A percentile compares a stretch with the other conserved stretches of the same genome.
These are phyloP conservation scores for Cokeromyces recurvatus DNA, from an alignment of 371 early-diverging fungal genomes.

Conservation along the genomic window DNA sequence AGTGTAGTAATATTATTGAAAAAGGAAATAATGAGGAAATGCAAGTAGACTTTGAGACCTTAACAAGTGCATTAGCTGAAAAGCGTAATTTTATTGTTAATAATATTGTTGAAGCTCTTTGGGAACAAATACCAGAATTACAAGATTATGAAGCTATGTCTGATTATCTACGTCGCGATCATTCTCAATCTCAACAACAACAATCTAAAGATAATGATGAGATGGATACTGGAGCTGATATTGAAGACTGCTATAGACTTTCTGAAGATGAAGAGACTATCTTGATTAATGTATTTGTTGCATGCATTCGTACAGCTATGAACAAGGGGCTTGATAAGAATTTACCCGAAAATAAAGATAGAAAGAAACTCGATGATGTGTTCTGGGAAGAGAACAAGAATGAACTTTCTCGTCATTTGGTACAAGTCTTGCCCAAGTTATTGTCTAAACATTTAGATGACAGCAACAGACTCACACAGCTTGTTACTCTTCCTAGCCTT, in stretches of 20 bases:
- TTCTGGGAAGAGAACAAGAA: slow-evolving; percentile 25
- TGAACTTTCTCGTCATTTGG: slow-evolving; percentile 54
- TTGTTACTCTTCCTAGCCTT: slow-evolving; percentile 49
- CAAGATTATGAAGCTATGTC: slow-evolving; percentile 55
- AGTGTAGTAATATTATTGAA: slow-evolving; percentile 7
- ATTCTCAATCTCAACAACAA: slow-evolving; percentile 27
- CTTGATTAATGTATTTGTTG: slow-evolving; percentile 50
- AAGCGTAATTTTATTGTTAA: slow-evolving; percentile 27
- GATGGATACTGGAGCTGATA: slow-evolving; percentile 6
- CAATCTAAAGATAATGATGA: slow-evolving; percentile 11
- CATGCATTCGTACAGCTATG: slow-evolving; percentile 38
- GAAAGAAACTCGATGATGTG: slow-evolving; percentile 16
- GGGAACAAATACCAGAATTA: slow-evolving; percentile 41
- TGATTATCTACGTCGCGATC: slow-evolving; percentile 57
- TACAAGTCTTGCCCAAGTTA: slow-evolving; percentile 54
- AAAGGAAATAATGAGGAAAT: slow-evolving; percentile 13
- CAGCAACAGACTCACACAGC: slow-evolving; percentile 43
- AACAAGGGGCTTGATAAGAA: slow-evolving; percentile 25
- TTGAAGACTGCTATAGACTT: slow-evolving; percentile 45
- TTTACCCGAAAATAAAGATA: slow-evolving; percentile 13
- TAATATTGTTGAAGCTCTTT: slow-evolving; percentile 54
- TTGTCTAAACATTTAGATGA: slow-evolving; percentile 65
- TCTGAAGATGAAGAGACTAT: slow-evolving; percentile 61
- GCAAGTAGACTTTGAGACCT: slow-evolving; percentile 11
- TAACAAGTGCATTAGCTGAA: slow-evolving; percentile 6